These are phyloP conservation scores for Bryoglossum gracile DNA, from an alignment of 495 filamentous ascomycete genomes.

Conservation along the genomic window DNA sequence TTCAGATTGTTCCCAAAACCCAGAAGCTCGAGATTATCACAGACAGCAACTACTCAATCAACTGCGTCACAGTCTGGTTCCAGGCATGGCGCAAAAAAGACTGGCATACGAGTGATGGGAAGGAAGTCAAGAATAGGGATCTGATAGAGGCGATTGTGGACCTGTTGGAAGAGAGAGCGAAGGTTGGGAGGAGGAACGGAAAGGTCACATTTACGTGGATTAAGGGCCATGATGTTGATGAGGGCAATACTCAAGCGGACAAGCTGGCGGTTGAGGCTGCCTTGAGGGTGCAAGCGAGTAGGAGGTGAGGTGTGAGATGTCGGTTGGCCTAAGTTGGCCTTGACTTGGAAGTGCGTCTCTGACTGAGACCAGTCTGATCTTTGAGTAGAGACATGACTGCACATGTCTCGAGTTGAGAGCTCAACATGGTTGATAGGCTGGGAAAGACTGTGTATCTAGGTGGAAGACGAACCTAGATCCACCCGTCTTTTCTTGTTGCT, in stretches of 20 bases:
- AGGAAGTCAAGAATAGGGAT: slow-evolving; percentile 78
- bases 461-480: no score
- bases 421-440: no score
- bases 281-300: background rate
- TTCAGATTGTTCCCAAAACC: slow-evolving; percentile 58
- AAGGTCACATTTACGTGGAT: slow-evolving; percentile 76
- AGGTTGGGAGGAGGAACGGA: slow-evolving; percentile 46
- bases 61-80: slow-evolving; percentile 85
- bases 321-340: no score
- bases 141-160: slow-evolving; percentile 65
- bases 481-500: no score
- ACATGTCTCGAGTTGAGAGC: no score
- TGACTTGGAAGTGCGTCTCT: no score
- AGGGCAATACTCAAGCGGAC: slow-evolving; percentile 77
- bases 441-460: no score
- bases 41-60: slow-evolving; percentile 82
- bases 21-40: slow-evolving; percentile 63
- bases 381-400: no score
- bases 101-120: slow-evolving; percentile 65
- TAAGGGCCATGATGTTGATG: slow-evolving; percentile 65
- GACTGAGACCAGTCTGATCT: no score
- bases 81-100: slow-evolving; percentile 67
- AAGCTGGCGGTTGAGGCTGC: slow-evolving; percentile 55
- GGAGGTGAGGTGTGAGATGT: no score
- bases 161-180: slow-evolving; percentile 62